These are phyloP conservation scores for Sporothrix euskadiensis DNA, from an alignment of 2,329 filamentous ascomycete genomes.

Conservation along the genomic window DNA sequence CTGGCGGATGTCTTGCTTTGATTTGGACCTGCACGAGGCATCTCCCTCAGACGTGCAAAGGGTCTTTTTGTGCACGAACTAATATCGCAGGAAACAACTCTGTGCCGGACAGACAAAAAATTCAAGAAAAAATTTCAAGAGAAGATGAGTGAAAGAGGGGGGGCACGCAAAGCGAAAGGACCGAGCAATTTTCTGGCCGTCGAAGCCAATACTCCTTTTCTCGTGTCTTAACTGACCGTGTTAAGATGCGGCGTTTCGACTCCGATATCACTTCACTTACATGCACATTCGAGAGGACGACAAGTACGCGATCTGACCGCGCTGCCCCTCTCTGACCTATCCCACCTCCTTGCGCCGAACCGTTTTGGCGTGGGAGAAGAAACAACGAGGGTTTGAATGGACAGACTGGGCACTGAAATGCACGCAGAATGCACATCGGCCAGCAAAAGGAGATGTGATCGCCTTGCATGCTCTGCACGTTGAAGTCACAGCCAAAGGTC, in stretches of 20 bases:
- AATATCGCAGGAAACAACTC: constrained; percentile 2
- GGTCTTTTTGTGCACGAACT: not conserved
- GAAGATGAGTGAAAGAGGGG: not conserved
- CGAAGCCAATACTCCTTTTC: not conserved
- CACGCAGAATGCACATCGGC: constrained; percentile 8
- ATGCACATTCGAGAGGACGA: not conserved
- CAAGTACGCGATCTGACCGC: not conserved
- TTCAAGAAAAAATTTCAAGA: not conserved
- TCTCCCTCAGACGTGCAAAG: not conserved
- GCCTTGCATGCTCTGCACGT: constrained; percentile 1
- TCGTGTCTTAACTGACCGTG: not conserved
- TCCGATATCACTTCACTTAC: constrained; percentile 9
- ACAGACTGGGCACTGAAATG: not conserved
- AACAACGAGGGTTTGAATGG: not conserved
- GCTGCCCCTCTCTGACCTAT: not conserved
- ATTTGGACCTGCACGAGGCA: constrained; percentile 10
- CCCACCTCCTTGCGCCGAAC: not conserved
- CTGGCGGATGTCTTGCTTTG: constrained; percentile 16
- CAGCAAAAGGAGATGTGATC: constrained; percentile 14
- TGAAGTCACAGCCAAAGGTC: not conserved
- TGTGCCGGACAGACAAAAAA: not conserved
- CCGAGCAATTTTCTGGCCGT: not conserved
- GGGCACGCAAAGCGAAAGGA: not conserved
- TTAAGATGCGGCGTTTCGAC: constrained; percentile 6
- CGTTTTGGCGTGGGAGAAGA: not conserved